phyloP scores from a whole-genome alignment of 139 green algal genomes.

The Chlamydomonas applanata region DNA sequence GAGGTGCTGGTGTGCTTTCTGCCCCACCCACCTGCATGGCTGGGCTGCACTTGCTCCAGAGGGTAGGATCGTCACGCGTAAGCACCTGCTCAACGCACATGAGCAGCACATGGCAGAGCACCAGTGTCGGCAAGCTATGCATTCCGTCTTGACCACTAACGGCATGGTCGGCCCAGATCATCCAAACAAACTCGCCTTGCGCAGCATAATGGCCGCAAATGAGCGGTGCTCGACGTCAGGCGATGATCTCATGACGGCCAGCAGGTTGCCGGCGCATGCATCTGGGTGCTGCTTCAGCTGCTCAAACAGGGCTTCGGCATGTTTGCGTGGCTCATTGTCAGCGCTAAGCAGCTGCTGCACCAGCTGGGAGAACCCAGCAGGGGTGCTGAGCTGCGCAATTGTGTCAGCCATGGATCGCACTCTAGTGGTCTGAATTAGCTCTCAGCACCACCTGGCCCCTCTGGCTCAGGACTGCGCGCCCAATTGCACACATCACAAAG shows the following conservation, averaged over 20 bases:
- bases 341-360: conserved; percentile 74
- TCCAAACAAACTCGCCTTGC: conserved; percentile 52
- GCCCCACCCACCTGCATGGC: conserved; percentile 48
- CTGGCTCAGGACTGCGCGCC: no score
- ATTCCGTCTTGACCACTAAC: no score
- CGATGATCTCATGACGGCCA: conserved; percentile 58
- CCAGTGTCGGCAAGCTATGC: not conserved
- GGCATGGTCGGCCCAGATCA: not conserved
- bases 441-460: no score
- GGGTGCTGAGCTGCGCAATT: conserved; percentile 16
- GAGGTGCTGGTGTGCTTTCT: not conserved
- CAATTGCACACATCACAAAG: no score
- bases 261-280: conserved; percentile 53
- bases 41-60: conserved; percentile 66
- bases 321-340: conserved; percentile 71
- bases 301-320: conserved; percentile 73
- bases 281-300: conserved; percentile 72
- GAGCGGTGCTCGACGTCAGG: conserved; percentile 51
- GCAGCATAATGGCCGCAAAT: conserved; percentile 78
- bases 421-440: no score
- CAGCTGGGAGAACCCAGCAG: conserved; percentile 69
- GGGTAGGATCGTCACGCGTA: conserved; percentile 64
- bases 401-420: no score
- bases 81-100: conserved; percentile 51
- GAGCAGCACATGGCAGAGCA: not conserved